Evolutionary conservation across 2,329 filamentous ascomycete species (phyloP).

Genomic region (Monosporascus sp.): DNA sequence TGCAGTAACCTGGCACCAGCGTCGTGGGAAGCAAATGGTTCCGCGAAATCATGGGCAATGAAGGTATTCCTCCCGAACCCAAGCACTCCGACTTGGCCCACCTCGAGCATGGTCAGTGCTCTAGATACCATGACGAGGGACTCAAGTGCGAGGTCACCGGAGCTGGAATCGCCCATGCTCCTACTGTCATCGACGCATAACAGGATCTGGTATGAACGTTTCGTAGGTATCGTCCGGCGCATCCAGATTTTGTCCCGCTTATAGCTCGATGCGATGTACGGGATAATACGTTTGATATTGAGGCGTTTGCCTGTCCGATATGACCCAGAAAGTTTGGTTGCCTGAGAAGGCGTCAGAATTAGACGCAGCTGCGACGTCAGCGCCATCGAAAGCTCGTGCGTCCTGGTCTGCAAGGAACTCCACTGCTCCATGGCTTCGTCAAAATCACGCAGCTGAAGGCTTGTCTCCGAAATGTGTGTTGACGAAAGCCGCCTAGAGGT

Average conservation of each 20-base stretch:
- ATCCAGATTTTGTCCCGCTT: slow-evolving; percentile 99
- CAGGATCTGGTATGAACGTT: slow-evolving; percentile 94
- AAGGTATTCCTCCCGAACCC: slow-evolving; percentile 82
- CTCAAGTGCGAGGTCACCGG: slow-evolving; percentile 80
- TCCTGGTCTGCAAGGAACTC: slow-evolving; percentile 77
- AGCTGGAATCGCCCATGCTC: slow-evolving; percentile 80
- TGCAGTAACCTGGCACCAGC: slow-evolving; percentile 80
- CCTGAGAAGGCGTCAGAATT: slow-evolving; percentile 89
- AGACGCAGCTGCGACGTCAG: slow-evolving; percentile 92
- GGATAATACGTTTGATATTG: slow-evolving; percentile 99
- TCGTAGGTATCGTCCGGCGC: slow-evolving; percentile 83
- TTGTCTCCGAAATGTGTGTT: slow-evolving; percentile 60
- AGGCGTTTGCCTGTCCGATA: slow-evolving; percentile 97
- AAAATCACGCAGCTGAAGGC: slow-evolving; percentile 41
- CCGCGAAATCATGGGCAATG: slow-evolving; percentile 80
- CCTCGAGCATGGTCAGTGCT: slow-evolving; percentile 86
- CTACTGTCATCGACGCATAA: slow-evolving; percentile 94
- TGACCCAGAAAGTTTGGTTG: slow-evolving; percentile 92
- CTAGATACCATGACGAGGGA: slow-evolving; percentile 89
- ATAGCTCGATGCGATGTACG: slow-evolving; percentile 96
- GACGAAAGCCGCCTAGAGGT: slow-evolving; percentile 61
- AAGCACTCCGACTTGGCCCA: slow-evolving; percentile 85
- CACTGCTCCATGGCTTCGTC: slow-evolving; percentile 67
- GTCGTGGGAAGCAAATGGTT: slow-evolving; percentile 70
- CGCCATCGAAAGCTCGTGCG: slow-evolving; percentile 79